These are phyloP conservation scores for Acacia acuminata DNA, from an alignment of 306 rosid genomes.

Conservation along the genomic window DNA sequence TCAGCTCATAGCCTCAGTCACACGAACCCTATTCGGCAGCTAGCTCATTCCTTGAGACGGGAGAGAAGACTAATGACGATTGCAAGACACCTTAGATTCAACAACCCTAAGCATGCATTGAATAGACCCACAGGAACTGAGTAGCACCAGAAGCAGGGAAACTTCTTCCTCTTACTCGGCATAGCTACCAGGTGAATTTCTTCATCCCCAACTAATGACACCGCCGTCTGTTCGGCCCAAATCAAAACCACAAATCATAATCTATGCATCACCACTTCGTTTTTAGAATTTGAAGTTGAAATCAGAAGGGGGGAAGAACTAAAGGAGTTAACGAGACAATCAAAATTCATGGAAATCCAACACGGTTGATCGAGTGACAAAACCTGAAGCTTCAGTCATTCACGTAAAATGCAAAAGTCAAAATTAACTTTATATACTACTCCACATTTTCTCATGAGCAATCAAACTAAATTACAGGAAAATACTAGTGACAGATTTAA, in stretches of 20 bases:
- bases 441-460: no score
- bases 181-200: constrained; percentile 97
- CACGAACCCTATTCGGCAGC: no score
- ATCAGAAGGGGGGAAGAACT: background rate
- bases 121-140: constrained; percentile 73
- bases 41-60: no score
- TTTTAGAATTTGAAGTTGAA: background rate
- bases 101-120: constrained; percentile 68
- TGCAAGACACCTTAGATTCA: constrained; percentile 83
- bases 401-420: background rate
- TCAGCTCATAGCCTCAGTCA: no score
- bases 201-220: constrained; percentile 70
- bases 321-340: background rate
- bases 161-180: constrained; percentile 94
- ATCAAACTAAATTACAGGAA: background rate
- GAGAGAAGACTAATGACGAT: no score
- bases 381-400: background rate
- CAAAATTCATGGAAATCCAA: background rate
- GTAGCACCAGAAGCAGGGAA: constrained; percentile 97
- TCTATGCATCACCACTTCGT: background rate
- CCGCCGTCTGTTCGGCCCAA: constrained; percentile 68
- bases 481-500: background rate
- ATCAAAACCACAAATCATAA: constrained; percentile 8
- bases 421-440: background rate
- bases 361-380: background rate